phyloP scores from a whole-genome alignment of 2,329 filamentous ascomycete species.

The Hymenoscyphus linearis region DNA sequence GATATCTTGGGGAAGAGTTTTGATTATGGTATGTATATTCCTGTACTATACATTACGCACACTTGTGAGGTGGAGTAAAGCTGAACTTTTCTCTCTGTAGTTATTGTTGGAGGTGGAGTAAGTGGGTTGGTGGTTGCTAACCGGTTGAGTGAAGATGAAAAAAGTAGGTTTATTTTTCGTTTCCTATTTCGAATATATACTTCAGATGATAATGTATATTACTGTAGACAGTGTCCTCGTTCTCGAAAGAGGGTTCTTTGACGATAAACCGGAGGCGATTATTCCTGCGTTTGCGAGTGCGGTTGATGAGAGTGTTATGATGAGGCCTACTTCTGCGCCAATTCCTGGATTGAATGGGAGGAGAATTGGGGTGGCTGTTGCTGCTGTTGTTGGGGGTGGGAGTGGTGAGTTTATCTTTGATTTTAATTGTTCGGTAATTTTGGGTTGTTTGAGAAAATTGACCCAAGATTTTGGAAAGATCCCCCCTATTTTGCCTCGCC shows the following conservation, averaged over 20 bases:
- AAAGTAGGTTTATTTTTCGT: neutral
- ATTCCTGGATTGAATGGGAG: neutral
- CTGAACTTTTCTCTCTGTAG: neutral
- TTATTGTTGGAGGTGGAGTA: neutral
- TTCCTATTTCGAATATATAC: neutral
- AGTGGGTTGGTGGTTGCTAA: neutral
- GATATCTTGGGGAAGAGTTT: neutral
- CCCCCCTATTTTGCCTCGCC: no score
- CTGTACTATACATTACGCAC: no score
- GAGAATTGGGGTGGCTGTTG: neutral
- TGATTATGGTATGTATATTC: neutral
- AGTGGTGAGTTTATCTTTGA: neutral
- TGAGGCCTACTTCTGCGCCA: neutral
- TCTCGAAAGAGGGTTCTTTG: constrained; percentile 4
- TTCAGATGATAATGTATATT: neutral
- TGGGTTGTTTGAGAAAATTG: no score
- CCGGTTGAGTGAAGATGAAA: constrained; percentile 1
- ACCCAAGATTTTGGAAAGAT: no score
- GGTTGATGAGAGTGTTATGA: constrained; percentile 30
- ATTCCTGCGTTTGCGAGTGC: neutral
- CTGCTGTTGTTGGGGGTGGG: constrained; percentile 5
- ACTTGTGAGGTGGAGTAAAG: neutral
- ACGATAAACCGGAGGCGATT: constrained; percentile 4
- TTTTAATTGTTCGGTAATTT: neutral
- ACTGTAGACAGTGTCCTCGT: constrained; percentile 6